Base-by-base conservation (phyloP, 1,139 yeast genomes). In the Protomyces macrosporus region DNA sequence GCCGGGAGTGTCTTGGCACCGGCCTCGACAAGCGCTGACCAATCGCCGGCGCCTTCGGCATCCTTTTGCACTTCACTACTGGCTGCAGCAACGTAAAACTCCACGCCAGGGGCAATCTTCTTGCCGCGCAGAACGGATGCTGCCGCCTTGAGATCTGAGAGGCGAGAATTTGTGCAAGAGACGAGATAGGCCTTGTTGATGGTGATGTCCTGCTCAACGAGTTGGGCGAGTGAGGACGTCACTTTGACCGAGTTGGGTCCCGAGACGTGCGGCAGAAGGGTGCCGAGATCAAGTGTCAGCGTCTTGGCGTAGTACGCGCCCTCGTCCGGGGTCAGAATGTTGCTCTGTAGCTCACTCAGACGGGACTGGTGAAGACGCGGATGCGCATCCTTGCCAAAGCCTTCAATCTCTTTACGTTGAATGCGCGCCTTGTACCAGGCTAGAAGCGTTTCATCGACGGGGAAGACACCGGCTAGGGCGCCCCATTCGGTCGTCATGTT, bases 401-500 rank as follows among this genome's bases (percentile, higher is more conserved):
- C 62, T 60, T 88, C 86, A 70, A 84, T 85, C 34, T 91, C 90
- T 62, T 90, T 79, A 69, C 82, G 80, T 37, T 76, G 69, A 64
- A 90, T 73, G 72, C 97, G 81, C 59, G 83, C 76, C 68, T 85
- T 79, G 77, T 93, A 93, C 85, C 91, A 93, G 64, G 86, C 79
- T 53, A 90, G 76, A 70, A 90, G 79, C 16, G 84, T 84, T 33
- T 83, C 79, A 74, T 93, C 99, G 30, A 93, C 90, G 4, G 99
- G 98, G 83, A 93, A 93, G 67, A 93, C 78, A 53, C 99, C 99
- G 4, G 97, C 88, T 14, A 93, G 80, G 0, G 99, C 98, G 71
- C 99, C 99, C 99, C 99, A 93, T 77, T 93, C 99, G 51, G 99
- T 93, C 60, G 98, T 93, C 99, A 93, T 93, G 74, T 93, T 93